phyloP scores from a whole-genome alignment of 805 yeast genomes.

The Blastobotrys chiropterorum region DNA sequence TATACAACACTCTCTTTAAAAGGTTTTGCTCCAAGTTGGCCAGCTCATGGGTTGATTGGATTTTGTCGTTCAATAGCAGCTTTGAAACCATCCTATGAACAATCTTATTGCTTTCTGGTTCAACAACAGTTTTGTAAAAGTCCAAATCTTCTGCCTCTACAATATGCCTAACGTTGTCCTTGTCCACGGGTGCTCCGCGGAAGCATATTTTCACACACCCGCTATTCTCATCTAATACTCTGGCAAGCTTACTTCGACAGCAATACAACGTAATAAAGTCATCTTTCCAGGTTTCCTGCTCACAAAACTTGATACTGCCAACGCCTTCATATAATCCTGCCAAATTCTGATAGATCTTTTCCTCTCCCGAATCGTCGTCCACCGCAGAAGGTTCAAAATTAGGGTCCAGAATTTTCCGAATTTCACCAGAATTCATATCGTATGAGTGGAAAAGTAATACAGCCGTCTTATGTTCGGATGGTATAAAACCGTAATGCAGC shows the following conservation, averaged over 20 bases:
- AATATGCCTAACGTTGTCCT: conserved; percentile 11
- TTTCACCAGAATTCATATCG: conserved; percentile 16
- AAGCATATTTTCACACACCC: conserved; percentile 18
- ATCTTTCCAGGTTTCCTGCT: conserved; percentile 17
- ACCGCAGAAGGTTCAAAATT: conserved; percentile 18
- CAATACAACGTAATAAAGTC: conserved; percentile 24
- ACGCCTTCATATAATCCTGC: too few relatives aligned
- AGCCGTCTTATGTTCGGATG: conserved; percentile 17
- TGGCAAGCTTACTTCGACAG: conserved; percentile 17
- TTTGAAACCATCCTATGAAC: background rate
- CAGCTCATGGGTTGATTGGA: background rate
- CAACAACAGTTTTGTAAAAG: conserved; percentile 2
- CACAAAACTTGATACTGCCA: conserved; percentile 10
- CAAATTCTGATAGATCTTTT: too few relatives aligned
- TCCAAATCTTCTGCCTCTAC: conserved; percentile 1
- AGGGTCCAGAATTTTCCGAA: conserved; percentile 16
- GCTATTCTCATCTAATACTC: conserved; percentile 14
- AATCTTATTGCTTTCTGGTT: conserved; percentile 4
- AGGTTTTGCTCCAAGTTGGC: background rate
- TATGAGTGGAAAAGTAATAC: conserved; percentile 14
- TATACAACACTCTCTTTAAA: background rate
- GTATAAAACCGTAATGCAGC: conserved; percentile 37
- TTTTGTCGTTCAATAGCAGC: background rate
- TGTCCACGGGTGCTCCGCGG: conserved; percentile 19
- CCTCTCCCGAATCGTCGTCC: conserved; percentile 18